These are phyloP conservation scores for Trichoderma simmonsii DNA, from an alignment of 2,329 filamentous ascomycete genomes.

Conservation along the genomic window DNA sequence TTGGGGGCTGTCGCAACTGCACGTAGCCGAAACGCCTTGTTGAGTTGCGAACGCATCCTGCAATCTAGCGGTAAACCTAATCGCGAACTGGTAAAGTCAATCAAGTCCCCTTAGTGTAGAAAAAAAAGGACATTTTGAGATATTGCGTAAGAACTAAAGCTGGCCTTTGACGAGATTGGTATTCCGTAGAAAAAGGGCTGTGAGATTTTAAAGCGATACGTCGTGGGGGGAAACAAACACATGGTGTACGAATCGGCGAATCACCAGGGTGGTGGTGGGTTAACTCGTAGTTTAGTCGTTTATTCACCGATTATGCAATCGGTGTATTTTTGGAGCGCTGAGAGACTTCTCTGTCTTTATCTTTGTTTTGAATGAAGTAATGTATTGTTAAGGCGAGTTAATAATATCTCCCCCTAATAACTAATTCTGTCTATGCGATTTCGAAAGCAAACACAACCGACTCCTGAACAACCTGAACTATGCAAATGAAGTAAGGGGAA, in stretches of 20 bases:
- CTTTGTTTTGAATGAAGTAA: neutral
- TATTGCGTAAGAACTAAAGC: constrained; percentile 1
- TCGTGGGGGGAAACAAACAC: neutral
- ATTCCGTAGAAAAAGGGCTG: neutral
- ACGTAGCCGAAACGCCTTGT: neutral
- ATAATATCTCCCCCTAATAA: neutral
- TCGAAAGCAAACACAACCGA: neutral
- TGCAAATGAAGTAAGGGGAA: neutral
- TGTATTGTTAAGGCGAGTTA: neutral
- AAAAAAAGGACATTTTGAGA: neutral
- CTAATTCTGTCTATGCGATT: neutral
- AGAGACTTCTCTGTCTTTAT: neutral
- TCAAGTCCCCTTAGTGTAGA: neutral
- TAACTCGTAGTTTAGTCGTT: neutral
- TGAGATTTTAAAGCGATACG: constrained; percentile 11
- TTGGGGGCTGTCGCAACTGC: neutral
- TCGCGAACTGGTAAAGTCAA: neutral
- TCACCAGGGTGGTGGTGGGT: neutral
- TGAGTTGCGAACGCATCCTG: neutral
- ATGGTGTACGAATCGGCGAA: neutral
- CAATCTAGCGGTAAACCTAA: neutral
- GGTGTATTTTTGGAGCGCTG: neutral
- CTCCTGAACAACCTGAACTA: neutral
- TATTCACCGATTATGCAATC: neutral
- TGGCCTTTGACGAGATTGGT: neutral